phyloP scores from a whole-genome alignment of 139 green algal species.

The Bryopsis sp. region DNA sequence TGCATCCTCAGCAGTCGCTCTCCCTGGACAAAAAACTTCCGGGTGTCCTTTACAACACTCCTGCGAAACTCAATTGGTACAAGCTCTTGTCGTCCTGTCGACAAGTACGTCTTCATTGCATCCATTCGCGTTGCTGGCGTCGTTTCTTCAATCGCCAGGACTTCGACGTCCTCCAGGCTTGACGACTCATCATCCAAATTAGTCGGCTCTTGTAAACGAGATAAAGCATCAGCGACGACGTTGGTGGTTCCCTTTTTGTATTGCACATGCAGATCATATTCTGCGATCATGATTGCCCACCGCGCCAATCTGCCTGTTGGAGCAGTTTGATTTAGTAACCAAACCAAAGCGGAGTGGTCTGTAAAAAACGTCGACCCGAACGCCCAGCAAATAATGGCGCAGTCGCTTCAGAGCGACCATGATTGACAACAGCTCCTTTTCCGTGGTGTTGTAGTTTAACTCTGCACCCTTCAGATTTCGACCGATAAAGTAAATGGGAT shows the following conservation, averaged over 20 bases:
- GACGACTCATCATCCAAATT: no score
- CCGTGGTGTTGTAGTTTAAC: neutral
- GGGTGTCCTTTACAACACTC: no score
- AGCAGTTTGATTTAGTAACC: constrained; percentile 11
- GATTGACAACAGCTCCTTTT: neutral
- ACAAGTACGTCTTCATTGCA: no score
- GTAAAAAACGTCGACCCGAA: neutral
- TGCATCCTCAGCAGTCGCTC: no score
- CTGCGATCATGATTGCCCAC: neutral
- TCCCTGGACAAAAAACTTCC: no score
- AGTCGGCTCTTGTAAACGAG: no score
- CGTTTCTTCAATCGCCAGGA: no score
- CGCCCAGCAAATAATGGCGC: neutral
- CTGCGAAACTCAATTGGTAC: no score
- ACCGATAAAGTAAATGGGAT: neutral
- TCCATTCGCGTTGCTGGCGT: no score
- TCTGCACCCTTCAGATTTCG: neutral
- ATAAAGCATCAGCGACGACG: neutral
- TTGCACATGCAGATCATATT: neutral
- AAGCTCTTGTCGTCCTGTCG: no score
- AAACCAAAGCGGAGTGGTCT: constrained; percentile 8
- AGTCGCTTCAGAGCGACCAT: neutral
- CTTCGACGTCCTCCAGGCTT: no score
- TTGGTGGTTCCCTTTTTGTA: neutral
- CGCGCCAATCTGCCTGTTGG: constrained; percentile 7